Evolutionary conservation across 129 eudicot genomes (phyloP).

Genomic region (Chrysanthemum seticuspe): DNA sequence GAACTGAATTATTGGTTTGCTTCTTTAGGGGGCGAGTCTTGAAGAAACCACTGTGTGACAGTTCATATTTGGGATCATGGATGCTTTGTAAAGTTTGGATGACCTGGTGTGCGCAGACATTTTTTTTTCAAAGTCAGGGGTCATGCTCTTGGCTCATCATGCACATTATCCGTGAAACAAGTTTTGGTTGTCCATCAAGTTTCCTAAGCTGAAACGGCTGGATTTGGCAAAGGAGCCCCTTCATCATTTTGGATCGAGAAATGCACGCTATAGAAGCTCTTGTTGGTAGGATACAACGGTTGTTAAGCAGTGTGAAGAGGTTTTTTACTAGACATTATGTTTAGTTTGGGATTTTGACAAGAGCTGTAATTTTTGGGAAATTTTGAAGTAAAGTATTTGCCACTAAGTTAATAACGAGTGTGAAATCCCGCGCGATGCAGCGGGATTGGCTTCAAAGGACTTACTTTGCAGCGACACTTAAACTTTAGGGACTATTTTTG

Average conservation of each 20-base stretch:
- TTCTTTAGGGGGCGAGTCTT: constrained; percentile 9
- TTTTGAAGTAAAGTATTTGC: constrained; percentile 5
- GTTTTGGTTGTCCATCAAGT: constrained; percentile 15
- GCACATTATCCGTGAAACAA: not conserved
- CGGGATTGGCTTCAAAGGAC: too few relatives aligned
- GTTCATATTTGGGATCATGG: constrained; percentile 2
- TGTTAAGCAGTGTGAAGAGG: constrained; percentile 20
- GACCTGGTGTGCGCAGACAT: not conserved
- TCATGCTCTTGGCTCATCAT: constrained; percentile 10
- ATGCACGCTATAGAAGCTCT: not conserved
- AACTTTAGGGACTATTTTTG: too few relatives aligned
- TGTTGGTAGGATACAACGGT: constrained; percentile 12
- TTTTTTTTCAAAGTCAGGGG: not conserved
- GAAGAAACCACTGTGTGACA: constrained; percentile 15
- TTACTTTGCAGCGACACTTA: too few relatives aligned
- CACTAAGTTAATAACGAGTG: too few relatives aligned
- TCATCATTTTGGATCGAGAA: constrained; percentile 1
- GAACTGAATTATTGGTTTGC: constrained; percentile 4
- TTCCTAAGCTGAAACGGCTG: constrained; percentile 1
- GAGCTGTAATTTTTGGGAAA: constrained; percentile 19
- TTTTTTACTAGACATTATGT: not conserved
- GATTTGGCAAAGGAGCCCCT: not conserved
- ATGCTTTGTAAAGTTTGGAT: constrained; percentile 14
- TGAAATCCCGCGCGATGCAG: too few relatives aligned
- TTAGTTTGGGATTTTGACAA: constrained; percentile 6